Base-by-base conservation (phyloP, 192 early-diverging fungal genomes). In the Linnemannia schmuckeri region DNA sequence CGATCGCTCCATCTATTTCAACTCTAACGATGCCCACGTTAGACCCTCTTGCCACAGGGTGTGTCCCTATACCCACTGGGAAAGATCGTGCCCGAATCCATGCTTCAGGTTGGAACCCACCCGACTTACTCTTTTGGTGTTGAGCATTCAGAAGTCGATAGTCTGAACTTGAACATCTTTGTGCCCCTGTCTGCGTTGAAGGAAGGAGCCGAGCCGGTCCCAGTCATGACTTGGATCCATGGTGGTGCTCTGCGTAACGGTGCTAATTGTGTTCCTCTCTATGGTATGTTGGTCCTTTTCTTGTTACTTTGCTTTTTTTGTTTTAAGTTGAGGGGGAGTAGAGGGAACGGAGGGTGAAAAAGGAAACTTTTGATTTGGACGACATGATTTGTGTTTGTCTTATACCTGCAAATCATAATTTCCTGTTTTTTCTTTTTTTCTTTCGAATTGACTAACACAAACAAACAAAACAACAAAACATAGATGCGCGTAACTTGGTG, bases 101-200 rank as follows among this genome's bases (percentile, higher is more conserved):
- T 68, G 40, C 33, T 42, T n/a, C 5, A 27, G 55, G 24, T 61
- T 8, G 55, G 55, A n/a, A 30, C 55, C 8, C 55, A 54, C n/a
- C 55, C 55, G 38, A 72, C 71, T 6, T 47, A 82, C 70, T 12
- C 52, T 20, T 76, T 72, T 54, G 81, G 81, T 20, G 38, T 82
- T 22, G 76, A 77, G 46, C 76, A 83, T 38, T 71, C 77, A 22
- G 82, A 83, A 37, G 6, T 38, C 2, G 22, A 78, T 24, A 12
- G 76, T n/a, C 71, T 83, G 54, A 83, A 83, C 72, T 30, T 83
- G 49, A 83, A 83, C 63, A 83, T 83, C 9, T 78, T 72, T 83
- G 76, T 83, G 2, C 82, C 76, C 7, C 72, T 79, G 15, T 47
- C 24, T 9, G 35, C 77, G 1, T 57, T 79, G 2, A 33, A 69